Base-by-base conservation (phyloP, 139 green algal species). In the Chlamydomonas sp. region DNA sequence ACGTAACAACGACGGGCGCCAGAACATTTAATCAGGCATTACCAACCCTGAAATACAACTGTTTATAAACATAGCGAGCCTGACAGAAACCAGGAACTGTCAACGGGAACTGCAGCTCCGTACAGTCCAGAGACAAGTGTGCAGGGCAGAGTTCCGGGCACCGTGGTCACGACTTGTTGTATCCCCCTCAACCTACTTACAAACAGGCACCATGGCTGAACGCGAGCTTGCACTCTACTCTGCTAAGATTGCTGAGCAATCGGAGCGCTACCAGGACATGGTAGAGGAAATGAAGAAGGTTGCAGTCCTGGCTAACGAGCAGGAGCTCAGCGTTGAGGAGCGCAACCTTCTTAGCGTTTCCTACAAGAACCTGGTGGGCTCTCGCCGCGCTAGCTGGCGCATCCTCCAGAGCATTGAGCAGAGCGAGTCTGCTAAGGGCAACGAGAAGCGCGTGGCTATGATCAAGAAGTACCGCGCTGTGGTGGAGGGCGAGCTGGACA, bases 211-310 rank as follows among this genome's bases (percentile, higher is more conserved):
- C 0, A 86, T 86, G 81, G 81, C 81, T 17, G 57, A 58, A 0
- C 88, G 95, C 6, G 95, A 97, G 75, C 91, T 96, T 79, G 88
- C 81, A 67, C 94, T 98, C 7, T 98, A 98, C 84, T 90, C 97
- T 87, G 98, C 98, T 77, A 99, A 99, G 92, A 94, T 99, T 59
- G 97, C 97, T 31, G 98, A 99, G 95, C 98, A 99, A 90, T 98
- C 97, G 16, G 97, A 99, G 91, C 90, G 97, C 58, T 98, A 99
- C 88, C 96, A 98, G 85, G 97, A 97, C 77, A 97, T 97, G 95
- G 94, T 97, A 63, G 92, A 97, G 63, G 94, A 98, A 88, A 99
- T 99, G 97, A 98, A 98, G 91, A 98, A 98, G 92, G 96, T 99
- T 12, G 95, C 96, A 20, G 90, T 94, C 74, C 93, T 97, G 89